Conservation (phyloP, 108 stramenopile genomes). For the Pinguiococcus pyrenoidosus region DNA sequence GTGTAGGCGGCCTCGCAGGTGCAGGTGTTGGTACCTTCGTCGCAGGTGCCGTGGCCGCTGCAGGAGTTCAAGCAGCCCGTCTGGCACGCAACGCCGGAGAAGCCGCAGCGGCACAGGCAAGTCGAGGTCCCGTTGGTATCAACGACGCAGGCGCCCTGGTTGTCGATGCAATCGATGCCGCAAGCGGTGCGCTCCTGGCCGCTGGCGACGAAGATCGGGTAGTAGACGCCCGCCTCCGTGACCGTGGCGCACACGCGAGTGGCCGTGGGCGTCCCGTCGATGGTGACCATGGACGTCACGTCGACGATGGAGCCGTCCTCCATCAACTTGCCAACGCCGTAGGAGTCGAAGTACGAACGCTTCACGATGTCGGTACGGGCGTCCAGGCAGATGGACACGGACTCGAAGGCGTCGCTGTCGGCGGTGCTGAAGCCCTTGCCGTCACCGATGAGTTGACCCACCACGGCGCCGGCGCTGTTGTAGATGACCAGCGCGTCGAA, state of each 20-base stretch:
- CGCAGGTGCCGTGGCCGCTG: background rate
- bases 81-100: background rate
- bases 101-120: background rate
- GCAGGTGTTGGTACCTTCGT: background rate
- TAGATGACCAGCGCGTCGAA: background rate
- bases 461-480: background rate
- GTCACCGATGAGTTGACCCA: slow-evolving; percentile 1
- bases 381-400: background rate
- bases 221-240: background rate
- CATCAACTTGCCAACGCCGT: background rate
- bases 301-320: background rate
- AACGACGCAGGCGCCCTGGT: background rate
- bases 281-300: background rate
- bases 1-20: background rate
- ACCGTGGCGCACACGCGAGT: background rate
- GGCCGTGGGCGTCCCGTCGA: background rate
- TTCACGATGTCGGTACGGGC: background rate
- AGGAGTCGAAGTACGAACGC: background rate
- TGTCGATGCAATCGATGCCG: background rate
- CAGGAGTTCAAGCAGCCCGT: background rate
- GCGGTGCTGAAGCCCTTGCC: background rate
- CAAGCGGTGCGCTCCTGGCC: no score
- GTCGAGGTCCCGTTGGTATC: no score
- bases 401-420: background rate
- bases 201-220: no score